phyloP scores from a whole-genome alignment of 1,139 yeast genomes.

The Geotrichum australiense region DNA sequence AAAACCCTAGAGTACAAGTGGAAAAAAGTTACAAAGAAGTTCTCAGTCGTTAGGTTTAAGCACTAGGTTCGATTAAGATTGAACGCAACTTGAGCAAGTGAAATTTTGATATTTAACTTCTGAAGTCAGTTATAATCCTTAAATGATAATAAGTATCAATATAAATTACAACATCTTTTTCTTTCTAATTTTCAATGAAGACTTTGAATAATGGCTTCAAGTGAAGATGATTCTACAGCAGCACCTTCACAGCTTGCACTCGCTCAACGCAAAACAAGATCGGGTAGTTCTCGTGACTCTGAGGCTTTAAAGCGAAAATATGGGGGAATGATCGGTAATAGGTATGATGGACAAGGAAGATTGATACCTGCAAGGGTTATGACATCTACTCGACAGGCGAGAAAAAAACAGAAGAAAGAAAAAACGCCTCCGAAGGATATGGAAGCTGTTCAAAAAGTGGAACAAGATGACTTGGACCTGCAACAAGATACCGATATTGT shows the following conservation, averaged over 20 bases:
- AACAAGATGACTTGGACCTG: not conserved
- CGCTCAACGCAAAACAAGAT: not conserved
- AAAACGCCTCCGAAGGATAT: not conserved
- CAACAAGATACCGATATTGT: too few relatives aligned
- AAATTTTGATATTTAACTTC: too few relatives aligned
- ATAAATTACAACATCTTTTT: too few relatives aligned
- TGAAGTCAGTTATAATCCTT: too few relatives aligned
- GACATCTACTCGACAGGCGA: constrained; percentile 1
- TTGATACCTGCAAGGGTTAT: constrained; percentile 10
- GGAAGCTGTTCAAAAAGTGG: constrained; percentile 31
- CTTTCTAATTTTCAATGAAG: too few relatives aligned
- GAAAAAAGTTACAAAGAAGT: too few relatives aligned
- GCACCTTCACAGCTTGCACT: not conserved
- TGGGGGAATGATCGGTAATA: constrained; percentile 14
- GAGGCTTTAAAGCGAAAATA: constrained; percentile 11
- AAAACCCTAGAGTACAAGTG: too few relatives aligned
- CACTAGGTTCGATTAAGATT: too few relatives aligned
- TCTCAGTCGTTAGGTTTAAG: too few relatives aligned
- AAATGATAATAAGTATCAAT: too few relatives aligned
- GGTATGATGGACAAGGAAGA: constrained; percentile 17
- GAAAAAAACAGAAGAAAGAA: constrained; percentile 2
- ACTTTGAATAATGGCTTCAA: constrained; percentile 2
- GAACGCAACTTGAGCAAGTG: too few relatives aligned
- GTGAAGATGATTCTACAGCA: not conserved
- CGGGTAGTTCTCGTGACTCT: not conserved